A percentile compares a stretch with the other conserved stretches of the same genome.
phyloP scores from a whole-genome alignment of 352 stramenopile genomes.

The Globisporangium okanoganense region DNA sequence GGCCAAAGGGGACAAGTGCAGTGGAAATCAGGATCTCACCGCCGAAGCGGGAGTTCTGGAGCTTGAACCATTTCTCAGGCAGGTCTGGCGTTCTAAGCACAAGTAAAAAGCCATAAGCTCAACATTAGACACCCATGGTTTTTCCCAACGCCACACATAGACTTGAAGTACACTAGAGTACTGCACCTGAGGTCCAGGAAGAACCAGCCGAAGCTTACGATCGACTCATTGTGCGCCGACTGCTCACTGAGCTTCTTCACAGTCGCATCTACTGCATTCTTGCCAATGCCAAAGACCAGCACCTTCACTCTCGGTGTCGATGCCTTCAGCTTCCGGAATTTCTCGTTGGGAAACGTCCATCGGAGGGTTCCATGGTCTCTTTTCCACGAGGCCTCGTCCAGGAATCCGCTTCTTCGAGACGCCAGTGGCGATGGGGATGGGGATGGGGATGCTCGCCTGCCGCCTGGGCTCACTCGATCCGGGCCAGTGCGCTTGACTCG shows the following conservation, averaged over 20 bases:
- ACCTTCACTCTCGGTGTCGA: constrained; percentile 63
- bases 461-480: neutral
- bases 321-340: constrained; percentile 62
- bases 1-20: neutral
- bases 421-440: neutral
- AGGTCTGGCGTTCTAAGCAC: constrained; percentile 58
- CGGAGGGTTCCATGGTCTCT: constrained; percentile 42
- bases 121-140: too few relatives aligned
- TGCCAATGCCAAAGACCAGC: constrained; percentile 61
- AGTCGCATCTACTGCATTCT: constrained; percentile 15
- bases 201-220: constrained; percentile 77
- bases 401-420: constrained; percentile 36
- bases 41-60: constrained; percentile 67
- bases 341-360: constrained; percentile 59
- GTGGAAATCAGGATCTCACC: constrained; percentile 65
- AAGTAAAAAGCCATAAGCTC: too few relatives aligned
- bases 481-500: neutral
- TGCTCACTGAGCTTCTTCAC: constrained; percentile 7
- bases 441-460: neutral
- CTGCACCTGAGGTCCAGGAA: constrained; percentile 74
- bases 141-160: neutral
- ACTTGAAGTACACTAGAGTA: neutral
- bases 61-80: constrained; percentile 60
- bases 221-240: constrained; percentile 25
- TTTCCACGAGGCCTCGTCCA: constrained; percentile 55